phyloP scores from a whole-genome alignment of 1,284 basidiomycete species.

The Ustilago vetiveriae region DNA sequence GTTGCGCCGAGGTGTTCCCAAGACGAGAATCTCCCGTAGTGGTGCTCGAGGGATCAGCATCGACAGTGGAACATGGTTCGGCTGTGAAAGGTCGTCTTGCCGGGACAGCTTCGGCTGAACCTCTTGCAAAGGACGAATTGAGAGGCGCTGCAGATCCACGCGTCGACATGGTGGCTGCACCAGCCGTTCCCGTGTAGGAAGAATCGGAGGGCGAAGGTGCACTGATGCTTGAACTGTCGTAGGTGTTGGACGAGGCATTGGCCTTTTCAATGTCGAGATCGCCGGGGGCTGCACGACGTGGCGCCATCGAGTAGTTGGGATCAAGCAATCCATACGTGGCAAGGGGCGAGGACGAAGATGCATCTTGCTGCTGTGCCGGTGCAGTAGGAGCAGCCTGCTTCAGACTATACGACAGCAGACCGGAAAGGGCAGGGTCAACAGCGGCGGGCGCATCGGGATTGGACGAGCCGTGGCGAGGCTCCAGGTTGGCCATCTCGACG shows the following conservation, averaged over 20 bases:
- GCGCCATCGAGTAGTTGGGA: constrained; percentile 36
- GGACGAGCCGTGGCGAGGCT: constrained; percentile 7
- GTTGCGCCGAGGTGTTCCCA: not conserved
- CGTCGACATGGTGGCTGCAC: constrained; percentile 15
- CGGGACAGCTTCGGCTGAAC: not conserved
- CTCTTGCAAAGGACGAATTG: constrained; percentile 21
- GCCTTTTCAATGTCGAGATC: constrained; percentile 25
- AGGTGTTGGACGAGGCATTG: constrained; percentile 7
- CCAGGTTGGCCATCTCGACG: constrained; percentile 24
- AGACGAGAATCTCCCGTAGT: too few species aligned
- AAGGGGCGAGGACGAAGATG: not conserved
- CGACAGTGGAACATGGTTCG: constrained; percentile 1
- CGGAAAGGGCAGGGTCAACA: constrained; percentile 16
- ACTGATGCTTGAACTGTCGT: constrained; percentile 18
- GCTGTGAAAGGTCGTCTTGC: constrained; percentile 15
- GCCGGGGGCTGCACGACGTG: constrained; percentile 13
- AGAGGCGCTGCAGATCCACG: constrained; percentile 22
- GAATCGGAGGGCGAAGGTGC: constrained; percentile 27
- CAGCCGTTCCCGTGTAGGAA: constrained; percentile 7
- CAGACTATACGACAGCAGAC: constrained; percentile 12
- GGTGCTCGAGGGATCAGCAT: not conserved
- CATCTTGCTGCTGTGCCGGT: constrained; percentile 1
- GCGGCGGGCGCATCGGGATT: not conserved
- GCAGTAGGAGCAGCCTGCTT: not conserved
- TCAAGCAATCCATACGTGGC: constrained; percentile 23